Evolutionary conservation across 2,329 filamentous ascomycete genomes (phyloP).

Genomic region (Calonectria henricotiae): DNA sequence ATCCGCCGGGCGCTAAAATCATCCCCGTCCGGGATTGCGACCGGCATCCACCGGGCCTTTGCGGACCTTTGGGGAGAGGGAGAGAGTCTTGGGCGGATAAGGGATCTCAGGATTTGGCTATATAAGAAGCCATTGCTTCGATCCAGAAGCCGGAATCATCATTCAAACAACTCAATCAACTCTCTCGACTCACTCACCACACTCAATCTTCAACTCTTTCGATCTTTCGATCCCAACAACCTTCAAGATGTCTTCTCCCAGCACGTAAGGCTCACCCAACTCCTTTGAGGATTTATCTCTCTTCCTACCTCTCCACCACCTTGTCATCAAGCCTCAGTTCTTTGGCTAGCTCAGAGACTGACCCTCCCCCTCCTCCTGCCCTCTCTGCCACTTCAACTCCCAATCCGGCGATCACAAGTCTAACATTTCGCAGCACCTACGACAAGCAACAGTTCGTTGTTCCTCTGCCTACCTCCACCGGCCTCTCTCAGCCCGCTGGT

Average conservation of each 20-base stretch:
- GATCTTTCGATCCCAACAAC: constrained; percentile 16
- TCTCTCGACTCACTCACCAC: constrained; percentile 20
- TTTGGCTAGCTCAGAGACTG: neutral
- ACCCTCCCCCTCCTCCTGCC: neutral
- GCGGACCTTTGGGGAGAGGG: neutral
- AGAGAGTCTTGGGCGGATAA: neutral
- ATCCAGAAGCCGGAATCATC: constrained; percentile 4
- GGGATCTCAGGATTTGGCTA: constrained; percentile 3
- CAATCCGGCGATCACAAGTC: neutral
- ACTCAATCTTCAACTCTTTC: constrained; percentile 8
- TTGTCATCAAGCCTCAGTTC: neutral
- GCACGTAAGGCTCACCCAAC: constrained; percentile 9
- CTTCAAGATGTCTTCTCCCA: constrained; percentile 22
- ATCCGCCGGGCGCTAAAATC: constrained; percentile 22
- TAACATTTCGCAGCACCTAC: constrained; percentile 9
- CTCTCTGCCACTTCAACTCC: neutral
- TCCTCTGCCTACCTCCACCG: constrained; percentile 54
- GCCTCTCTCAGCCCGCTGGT: constrained; percentile 57
- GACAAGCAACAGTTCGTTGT: constrained; percentile 50
- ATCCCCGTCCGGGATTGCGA: constrained; percentile 8
- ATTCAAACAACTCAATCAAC: constrained; percentile 19
- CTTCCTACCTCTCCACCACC: neutral
- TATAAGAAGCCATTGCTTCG: constrained; percentile 20
- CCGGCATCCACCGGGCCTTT: constrained; percentile 20
- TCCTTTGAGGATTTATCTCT: neutral